Conservation (phyloP, 768 basidiomycete species). For the Lentinula edodes region DNA sequence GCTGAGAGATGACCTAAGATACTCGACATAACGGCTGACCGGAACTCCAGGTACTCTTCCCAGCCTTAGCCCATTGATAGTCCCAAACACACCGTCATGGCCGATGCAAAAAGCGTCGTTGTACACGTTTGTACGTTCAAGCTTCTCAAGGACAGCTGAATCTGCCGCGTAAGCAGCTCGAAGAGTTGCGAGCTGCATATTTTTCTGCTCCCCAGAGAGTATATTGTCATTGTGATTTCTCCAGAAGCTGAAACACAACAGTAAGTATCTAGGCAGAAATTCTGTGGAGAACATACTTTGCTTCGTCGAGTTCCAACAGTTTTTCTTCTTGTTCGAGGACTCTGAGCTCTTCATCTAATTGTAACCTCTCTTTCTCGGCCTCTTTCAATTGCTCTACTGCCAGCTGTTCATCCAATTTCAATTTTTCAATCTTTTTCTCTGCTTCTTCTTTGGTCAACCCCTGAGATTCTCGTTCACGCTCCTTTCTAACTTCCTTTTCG, state of each 20-base stretch:
- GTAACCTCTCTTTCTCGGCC: conserved; percentile 71
- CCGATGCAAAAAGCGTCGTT: conserved; percentile 95
- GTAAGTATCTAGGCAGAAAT: not conserved
- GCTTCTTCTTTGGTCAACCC: conserved; percentile 58
- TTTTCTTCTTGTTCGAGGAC: conserved; percentile 74
- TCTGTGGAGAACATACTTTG: conserved; percentile 39
- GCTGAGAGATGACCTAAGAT: conserved; percentile 8
- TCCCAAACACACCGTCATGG: conserved; percentile 91
- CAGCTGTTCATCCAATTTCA: conserved; percentile 62
- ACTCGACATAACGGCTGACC: conserved; percentile 35
- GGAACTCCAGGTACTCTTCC: conserved; percentile 82
- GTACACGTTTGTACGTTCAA: conserved; percentile 91
- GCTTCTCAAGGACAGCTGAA: conserved; percentile 70
- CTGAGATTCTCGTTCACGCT: conserved; percentile 67
- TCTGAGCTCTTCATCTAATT: conserved; percentile 68
- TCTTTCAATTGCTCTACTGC: conserved; percentile 70
- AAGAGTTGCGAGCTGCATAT: conserved; percentile 63
- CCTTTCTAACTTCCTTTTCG: conserved; percentile 80
- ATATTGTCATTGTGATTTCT: conserved; percentile 69
- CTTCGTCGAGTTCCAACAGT: conserved; percentile 75
- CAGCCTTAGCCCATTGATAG: conserved; percentile 93
- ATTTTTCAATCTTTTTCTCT: conserved; percentile 65
- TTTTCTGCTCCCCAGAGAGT: conserved; percentile 57
- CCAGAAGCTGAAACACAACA: conserved; percentile 62
- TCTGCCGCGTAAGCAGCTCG: conserved; percentile 77